phyloP scores from a whole-genome alignment of 768 basidiomycete species.

The Lactarius psammicola region DNA sequence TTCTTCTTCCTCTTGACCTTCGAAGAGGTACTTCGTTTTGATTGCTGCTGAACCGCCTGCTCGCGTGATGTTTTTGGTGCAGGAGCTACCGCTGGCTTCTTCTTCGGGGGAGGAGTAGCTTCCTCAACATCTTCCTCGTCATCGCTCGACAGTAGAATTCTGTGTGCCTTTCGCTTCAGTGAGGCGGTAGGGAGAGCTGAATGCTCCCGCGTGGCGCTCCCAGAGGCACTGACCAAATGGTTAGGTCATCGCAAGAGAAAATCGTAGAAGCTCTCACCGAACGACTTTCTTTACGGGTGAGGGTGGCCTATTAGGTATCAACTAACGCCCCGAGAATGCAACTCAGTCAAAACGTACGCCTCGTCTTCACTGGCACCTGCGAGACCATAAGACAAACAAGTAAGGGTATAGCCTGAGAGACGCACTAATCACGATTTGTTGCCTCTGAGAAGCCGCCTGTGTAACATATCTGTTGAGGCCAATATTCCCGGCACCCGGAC shows the following conservation, averaged over 20 bases:
- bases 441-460: conserved; percentile 6
- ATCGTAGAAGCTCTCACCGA: neutral
- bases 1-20: conserved; percentile 36
- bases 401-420: neutral
- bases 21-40: conserved; percentile 16
- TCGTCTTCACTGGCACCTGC: conserved; percentile 25
- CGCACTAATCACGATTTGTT: conserved; percentile 19
- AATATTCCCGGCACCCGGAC: neutral
- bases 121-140: conserved; percentile 30
- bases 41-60: conserved; percentile 19
- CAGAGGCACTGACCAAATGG: conserved; percentile 8
- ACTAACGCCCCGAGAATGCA: neutral
- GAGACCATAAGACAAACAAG: neutral
- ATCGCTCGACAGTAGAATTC: conserved; percentile 19
- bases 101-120: conserved; percentile 20
- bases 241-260: neutral
- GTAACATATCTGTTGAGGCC: neutral
- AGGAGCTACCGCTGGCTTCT: conserved; percentile 15
- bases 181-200: conserved; percentile 9
- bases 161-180: conserved; percentile 28
- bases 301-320: conserved; percentile 3
- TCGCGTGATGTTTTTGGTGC: neutral
- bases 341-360: conserved; percentile 14
- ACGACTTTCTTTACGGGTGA: neutral
- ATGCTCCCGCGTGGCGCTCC: conserved; percentile 4